phyloP scores from a whole-genome alignment of 2,329 filamentous ascomycete genomes.

The Fusarium euwallaceae region DNA sequence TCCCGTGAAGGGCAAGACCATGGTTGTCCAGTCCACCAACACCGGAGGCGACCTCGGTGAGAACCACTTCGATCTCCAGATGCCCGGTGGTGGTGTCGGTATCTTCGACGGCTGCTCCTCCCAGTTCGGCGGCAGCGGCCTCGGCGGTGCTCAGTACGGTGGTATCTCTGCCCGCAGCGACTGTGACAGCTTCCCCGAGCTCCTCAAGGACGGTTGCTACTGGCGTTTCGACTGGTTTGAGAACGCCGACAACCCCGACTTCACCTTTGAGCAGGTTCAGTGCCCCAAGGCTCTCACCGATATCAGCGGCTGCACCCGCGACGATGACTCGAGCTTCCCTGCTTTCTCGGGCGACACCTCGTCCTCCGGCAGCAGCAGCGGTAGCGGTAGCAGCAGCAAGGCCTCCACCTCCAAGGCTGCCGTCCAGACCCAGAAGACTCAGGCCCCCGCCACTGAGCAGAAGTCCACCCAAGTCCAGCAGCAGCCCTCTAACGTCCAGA shows the following conservation, averaged over 20 bases:
- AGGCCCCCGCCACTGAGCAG: constrained; percentile 22
- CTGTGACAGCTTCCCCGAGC: constrained; percentile 66
- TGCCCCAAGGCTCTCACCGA: constrained; percentile 64
- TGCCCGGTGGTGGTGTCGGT: constrained; percentile 68
- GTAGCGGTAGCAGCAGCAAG: constrained; percentile 5
- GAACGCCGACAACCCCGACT: constrained; percentile 68
- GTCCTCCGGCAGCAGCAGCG: constrained; percentile 6
- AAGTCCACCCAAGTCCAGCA: constrained; percentile 19
- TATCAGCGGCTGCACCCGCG: constrained; percentile 53
- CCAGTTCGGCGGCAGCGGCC: constrained; percentile 57
- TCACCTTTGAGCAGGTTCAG: constrained; percentile 68
- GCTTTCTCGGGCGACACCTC: constrained; percentile 34
- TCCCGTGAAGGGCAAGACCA: constrained; percentile 68
- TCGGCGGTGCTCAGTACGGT: constrained; percentile 69
- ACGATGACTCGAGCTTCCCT: constrained; percentile 49
- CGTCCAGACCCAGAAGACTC: constrained; percentile 21
- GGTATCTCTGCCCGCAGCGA: constrained; percentile 64
- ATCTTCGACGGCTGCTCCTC: constrained; percentile 65
- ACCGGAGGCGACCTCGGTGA: constrained; percentile 68
- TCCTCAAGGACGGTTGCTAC: constrained; percentile 69
- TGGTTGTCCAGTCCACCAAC: constrained; percentile 75
- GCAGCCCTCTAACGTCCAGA: constrained; percentile 11
- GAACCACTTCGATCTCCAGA: constrained; percentile 72
- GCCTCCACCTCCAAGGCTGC: constrained; percentile 16
- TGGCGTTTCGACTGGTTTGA: constrained; percentile 76